phyloP scores from a whole-genome alignment of 495 filamentous ascomycete genomes.

The Penicillium antarcticum region DNA sequence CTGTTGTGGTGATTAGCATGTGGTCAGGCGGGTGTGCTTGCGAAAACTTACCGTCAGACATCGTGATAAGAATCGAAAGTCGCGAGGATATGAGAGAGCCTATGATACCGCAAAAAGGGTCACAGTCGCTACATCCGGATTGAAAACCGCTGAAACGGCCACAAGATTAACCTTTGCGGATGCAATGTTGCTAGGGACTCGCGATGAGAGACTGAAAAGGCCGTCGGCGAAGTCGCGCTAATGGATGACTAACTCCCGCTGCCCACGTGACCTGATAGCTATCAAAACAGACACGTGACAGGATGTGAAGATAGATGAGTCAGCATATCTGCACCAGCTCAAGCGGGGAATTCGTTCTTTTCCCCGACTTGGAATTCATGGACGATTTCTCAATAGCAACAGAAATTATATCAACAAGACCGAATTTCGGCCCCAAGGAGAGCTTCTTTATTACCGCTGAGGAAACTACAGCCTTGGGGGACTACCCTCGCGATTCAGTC shows the following conservation, averaged over 20 bases:
- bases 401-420: too few species aligned
- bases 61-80: slow-evolving; percentile 30
- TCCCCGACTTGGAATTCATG: too few species aligned
- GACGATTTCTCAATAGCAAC: too few species aligned
- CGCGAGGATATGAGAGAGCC: slow-evolving; percentile 23
- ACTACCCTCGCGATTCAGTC: too few species aligned
- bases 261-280: neutral
- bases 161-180: slow-evolving; percentile 20
- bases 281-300: neutral
- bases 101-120: slow-evolving; percentile 28
- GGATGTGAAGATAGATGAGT: neutral
- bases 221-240: slow-evolving; percentile 19
- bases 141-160: slow-evolving; percentile 29
- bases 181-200: slow-evolving; percentile 17
- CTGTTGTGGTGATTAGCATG: slow-evolving; percentile 37
- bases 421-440: too few species aligned
- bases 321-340: neutral
- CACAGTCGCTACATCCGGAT: slow-evolving; percentile 44
- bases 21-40: slow-evolving; percentile 11
- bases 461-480: too few species aligned
- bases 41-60: slow-evolving; percentile 57
- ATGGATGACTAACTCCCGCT: slow-evolving; percentile 12
- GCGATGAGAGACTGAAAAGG: slow-evolving; percentile 20
- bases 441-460: too few species aligned
- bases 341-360: too few species aligned